These are phyloP conservation scores for Salvia rosmarinus DNA, from an alignment of 257 asterid species.

Conservation along the genomic window DNA sequence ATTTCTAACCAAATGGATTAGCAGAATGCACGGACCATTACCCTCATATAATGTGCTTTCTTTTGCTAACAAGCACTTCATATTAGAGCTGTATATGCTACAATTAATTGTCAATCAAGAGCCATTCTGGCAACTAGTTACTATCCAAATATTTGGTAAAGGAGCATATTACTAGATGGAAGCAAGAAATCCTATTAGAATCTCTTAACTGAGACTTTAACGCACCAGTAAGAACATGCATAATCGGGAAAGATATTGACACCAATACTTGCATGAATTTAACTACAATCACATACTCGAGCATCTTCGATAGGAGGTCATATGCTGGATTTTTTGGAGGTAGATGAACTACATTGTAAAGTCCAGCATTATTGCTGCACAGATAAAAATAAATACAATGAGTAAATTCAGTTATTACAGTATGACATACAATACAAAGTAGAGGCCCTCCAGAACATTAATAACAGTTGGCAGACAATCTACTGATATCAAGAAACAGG, in stretches of 20 bases:
- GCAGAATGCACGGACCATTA: background rate
- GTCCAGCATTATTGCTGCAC: conserved; percentile 90
- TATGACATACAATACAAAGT: conserved; percentile 14
- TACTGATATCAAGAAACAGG: conserved; percentile 13
- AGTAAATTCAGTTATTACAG: conserved; percentile 17
- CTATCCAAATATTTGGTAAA: conserved; percentile 21
- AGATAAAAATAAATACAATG: conserved; percentile 23
- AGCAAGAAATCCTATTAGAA: conserved; percentile 15
- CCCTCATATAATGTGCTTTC: background rate
- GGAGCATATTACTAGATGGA: conserved; percentile 10
- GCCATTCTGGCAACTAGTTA: conserved; percentile 12
- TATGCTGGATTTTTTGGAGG: conserved; percentile 86
- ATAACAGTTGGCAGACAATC: conserved; percentile 26
- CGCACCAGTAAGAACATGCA: conserved; percentile 24
- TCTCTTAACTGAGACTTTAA: conserved; percentile 24
- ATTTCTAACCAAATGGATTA: background rate
- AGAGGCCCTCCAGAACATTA: conserved; percentile 26
- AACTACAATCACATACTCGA: conserved; percentile 68
- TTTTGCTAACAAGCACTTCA: background rate
- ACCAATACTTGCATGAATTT: conserved; percentile 33
- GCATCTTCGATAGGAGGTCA: conserved; percentile 97
- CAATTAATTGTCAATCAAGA: conserved; percentile 29
- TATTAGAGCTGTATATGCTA: background rate
- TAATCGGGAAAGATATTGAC: conserved; percentile 6
- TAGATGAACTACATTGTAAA: conserved; percentile 78